Evolutionary conservation across 1,284 basidiomycete species (phyloP).

Genomic region (Phellinidium pouzarii): DNA sequence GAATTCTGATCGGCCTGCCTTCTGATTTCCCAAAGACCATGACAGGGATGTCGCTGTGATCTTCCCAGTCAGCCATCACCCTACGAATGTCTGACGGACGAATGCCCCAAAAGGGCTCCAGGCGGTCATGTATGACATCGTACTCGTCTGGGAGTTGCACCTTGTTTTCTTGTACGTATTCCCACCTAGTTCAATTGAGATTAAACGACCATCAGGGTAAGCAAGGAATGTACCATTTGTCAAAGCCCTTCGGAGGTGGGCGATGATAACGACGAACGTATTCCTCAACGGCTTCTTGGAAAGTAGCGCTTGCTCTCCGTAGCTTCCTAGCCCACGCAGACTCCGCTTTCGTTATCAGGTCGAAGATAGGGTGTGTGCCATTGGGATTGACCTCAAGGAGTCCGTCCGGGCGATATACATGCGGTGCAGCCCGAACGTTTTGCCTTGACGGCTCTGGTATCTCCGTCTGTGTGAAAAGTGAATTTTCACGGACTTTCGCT

Average conservation of each 20-base stretch:
- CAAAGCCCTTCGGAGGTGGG: constrained; percentile 49
- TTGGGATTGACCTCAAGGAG: constrained; percentile 19
- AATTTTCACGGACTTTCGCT: not conserved
- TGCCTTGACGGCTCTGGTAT: not conserved
- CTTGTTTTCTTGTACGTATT: constrained; percentile 26
- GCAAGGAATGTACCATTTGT: constrained; percentile 34
- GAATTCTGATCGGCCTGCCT: constrained; percentile 15
- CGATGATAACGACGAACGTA: constrained; percentile 45
- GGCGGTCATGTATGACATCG: constrained; percentile 25
- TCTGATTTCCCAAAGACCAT: constrained; percentile 22
- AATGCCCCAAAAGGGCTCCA: constrained; percentile 26
- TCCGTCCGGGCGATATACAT: constrained; percentile 13
- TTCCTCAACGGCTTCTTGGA: constrained; percentile 46
- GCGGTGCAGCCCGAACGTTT: constrained; percentile 1
- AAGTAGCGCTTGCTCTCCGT: constrained; percentile 43
- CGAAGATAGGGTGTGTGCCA: constrained; percentile 42
- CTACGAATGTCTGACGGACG: constrained; percentile 20
- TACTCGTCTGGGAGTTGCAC: constrained; percentile 31
- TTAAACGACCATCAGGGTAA: not conserved
- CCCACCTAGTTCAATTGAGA: constrained; percentile 19
- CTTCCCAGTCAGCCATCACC: constrained; percentile 20
- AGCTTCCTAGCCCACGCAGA: constrained; percentile 44
- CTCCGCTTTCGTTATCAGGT: constrained; percentile 43
- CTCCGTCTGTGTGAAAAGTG: not conserved
- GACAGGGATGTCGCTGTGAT: constrained; percentile 16